A percentile compares a stretch with the other conserved stretches of the same genome.
Evolutionary conservation across 1,284 basidiomycete species (phyloP).

Genomic region (Naganishia cerealis): DNA sequence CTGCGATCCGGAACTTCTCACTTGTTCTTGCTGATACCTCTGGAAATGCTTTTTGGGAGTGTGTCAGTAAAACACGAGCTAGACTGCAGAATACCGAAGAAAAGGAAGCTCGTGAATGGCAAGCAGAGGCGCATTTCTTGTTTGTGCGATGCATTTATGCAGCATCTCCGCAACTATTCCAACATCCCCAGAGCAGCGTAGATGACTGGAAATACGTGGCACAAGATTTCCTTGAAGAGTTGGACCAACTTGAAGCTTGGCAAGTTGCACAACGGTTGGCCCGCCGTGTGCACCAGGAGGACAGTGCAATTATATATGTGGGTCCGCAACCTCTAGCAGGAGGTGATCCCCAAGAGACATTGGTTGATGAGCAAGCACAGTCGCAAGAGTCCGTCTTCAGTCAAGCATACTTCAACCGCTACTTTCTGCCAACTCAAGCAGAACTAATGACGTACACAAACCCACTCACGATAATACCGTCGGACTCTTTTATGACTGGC

Average conservation of each 20-base stretch:
- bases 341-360: background rate
- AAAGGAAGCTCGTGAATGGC: background rate
- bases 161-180: constrained; percentile 1
- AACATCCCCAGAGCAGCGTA: background rate
- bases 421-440: background rate
- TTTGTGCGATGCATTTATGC: background rate
- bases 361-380: background rate
- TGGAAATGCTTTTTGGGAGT: background rate
- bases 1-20: background rate
- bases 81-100: background rate
- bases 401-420: background rate
- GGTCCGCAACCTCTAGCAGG: background rate
- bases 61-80: background rate
- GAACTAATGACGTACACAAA: background rate
- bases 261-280: background rate
- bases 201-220: background rate
- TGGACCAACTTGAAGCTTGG: background rate
- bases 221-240: background rate
- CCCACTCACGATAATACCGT: background rate
- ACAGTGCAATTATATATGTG: background rate
- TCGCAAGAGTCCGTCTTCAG: background rate
- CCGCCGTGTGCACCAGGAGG: background rate
- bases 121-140: background rate
- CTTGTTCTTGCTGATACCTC: background rate
- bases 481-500: background rate